Evolutionary conservation across 2,329 filamentous ascomycete species (phyloP), one percentile per base, ranked within the genome.

Genomic region (Tolypocladium tropicale): DNA sequence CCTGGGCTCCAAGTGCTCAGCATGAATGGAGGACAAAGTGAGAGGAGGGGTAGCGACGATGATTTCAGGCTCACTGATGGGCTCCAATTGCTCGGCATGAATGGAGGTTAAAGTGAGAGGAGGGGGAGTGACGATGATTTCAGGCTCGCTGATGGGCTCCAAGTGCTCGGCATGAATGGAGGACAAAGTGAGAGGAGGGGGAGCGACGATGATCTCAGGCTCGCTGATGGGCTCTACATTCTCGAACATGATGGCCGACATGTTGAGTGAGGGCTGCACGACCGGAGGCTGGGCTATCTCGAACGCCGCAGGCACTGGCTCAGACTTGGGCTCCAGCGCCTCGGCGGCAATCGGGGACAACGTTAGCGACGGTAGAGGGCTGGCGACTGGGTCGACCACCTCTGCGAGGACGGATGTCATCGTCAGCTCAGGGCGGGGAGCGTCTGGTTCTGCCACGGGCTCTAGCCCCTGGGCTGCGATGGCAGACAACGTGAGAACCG

Each of bases 1-100:
- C 37, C 58, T 66, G 14, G 72, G 72, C 58, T 74, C 71, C 23
- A 72, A 68, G 5, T 63, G 58, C 57, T 67, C 63, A 4, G 62
- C 59, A 50, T 64, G 63, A 52, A 72, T 67, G 25, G 65, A 60
- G 5, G 68, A 69, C 36, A 72, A 55, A 34, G 58, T 64, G 32
- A 72, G 60, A 5, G 58, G 63, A 53, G 61, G 63, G 7, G 33
- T 57, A 10, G 43, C 6, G 25, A 14, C 23, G 25, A 52, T 21
- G 9, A 33, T 28, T 37, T 43, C 64, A 16, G 70, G 69, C 53
- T 66, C 65, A 5, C 59, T 59, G 25, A 66, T 56, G 16, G 64
- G 65, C 51, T 64, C 71, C 21, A 72, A 69, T 4, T 63, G 58
- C 57, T 66, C 63, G 3, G 62, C 59, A 50, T 63, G 63, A 52